Base-by-base conservation (phyloP, 2,329 filamentous ascomycete genomes). In the Amesomyces nigricolor region DNA sequence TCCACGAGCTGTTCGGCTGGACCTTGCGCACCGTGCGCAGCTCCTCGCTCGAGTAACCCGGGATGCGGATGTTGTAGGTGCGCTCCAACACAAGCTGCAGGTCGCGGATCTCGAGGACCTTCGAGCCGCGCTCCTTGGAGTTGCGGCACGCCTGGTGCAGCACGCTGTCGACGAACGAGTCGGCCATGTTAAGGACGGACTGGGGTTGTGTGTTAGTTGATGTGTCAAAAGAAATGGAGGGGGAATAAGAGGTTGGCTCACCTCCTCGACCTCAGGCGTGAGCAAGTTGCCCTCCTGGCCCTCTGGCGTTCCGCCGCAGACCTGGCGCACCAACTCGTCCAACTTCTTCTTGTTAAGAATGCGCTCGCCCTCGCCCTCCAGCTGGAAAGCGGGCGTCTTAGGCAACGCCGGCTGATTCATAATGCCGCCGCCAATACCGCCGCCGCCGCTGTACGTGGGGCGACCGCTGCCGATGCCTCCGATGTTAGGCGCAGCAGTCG, bases 291-390 rank as follows among this genome's bases (percentile, higher is more conserved):
- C 85, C 61, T 89, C 87, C 47, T 83, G 80, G n/a, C 81, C 78
- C 59, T 89, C 86, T 0, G 83, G 81, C 26, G 83, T 85, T 9
- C 87, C 87, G 52, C 91, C 91, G 37, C 90, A 95, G 57, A 97
- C 91, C 72, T 97, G 92, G 49, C 91, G 84, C 8, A 97, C 91
- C 38, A 99, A 79, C 69, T 96, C 92, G 67, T 99, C 91, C 40
- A 99, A 79, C 74, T 96, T 97, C 75, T 95, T 95, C 81, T 96
- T 96, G 74, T 88, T 95, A n/a, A 99, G 77, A 1, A 99, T 88
- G 43, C 91, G 86, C 65, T 96, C 91, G 26, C 90, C 91, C 67
- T 96, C 91, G 30, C 89, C 89, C 68, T 97, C 92, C 56, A 96
- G 85, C 54, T 89, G 88, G 70, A 89, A 95, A 0, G 85, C 83